A percentile compares a stretch with the other conserved stretches of the same genome.
Evolutionary conservation across 257 asterid genomes (phyloP).

Genomic region (Striga asiatica): DNA sequence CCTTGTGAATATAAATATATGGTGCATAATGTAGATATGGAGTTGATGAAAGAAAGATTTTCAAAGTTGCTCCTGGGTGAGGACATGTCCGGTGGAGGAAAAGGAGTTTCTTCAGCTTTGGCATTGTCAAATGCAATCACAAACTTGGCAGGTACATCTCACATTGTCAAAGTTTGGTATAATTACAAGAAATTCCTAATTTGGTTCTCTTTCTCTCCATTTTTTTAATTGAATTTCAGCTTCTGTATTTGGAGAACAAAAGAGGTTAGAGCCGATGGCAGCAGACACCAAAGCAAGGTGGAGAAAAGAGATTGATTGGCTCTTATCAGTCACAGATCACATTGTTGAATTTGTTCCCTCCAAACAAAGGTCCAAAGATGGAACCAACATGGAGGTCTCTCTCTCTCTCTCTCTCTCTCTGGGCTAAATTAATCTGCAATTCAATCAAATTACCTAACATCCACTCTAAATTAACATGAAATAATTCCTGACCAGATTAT

Average conservation of each 20-base stretch:
- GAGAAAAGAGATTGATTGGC: slow-evolving; percentile 92
- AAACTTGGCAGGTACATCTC: slow-evolving; percentile 65
- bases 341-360: slow-evolving; percentile 86
- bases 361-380: slow-evolving; percentile 65
- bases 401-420: slow-evolving; percentile 13
- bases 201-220: not conserved
- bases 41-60: slow-evolving; percentile 78
- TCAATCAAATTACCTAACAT: too few species aligned
- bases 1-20: too few species aligned
- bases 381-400: slow-evolving; percentile 60
- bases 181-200: not conserved
- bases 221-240: slow-evolving; percentile 31
- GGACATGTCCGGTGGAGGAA: slow-evolving; percentile 99
- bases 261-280: slow-evolving; percentile 80
- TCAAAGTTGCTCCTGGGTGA: slow-evolving; percentile 90
- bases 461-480: too few species aligned
- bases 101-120: slow-evolving; percentile 88
- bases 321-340: slow-evolving; percentile 79
- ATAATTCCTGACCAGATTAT: slow-evolving; percentile 42
- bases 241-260: slow-evolving; percentile 84
- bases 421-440: too few species aligned
- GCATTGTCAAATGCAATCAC: slow-evolving; percentile 92
- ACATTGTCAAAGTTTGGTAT: not conserved
- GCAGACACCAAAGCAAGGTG: slow-evolving; percentile 62
- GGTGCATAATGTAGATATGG: too few species aligned